These are phyloP conservation scores for Colletotrichum endophyticum DNA, from an alignment of 2,329 filamentous ascomycete genomes.

Conservation along the genomic window DNA sequence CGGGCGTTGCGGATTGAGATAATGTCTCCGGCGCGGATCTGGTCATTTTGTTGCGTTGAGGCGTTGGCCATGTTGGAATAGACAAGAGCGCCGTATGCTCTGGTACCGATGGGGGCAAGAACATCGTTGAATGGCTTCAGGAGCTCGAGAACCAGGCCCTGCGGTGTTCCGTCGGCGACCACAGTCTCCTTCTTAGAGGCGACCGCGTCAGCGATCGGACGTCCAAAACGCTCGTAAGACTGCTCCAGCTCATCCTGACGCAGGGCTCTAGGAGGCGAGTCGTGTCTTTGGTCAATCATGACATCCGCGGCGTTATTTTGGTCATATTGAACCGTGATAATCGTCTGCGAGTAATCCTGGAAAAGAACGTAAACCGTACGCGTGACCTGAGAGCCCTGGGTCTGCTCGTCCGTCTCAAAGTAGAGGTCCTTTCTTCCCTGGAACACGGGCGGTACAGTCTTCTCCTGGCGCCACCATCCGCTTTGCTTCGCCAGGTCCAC, in stretches of 20 bases:
- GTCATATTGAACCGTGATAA: conserved; percentile 83
- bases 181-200: conserved; percentile 76
- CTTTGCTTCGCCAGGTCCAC: conserved; percentile 77
- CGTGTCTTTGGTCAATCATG: conserved; percentile 83
- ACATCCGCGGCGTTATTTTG: conserved; percentile 74
- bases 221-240: conserved; percentile 81
- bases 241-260: conserved; percentile 94
- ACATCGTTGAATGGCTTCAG: conserved; percentile 76
- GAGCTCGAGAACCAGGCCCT: conserved; percentile 78
- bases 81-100: conserved; percentile 88
- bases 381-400: conserved; percentile 72
- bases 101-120: conserved; percentile 82
- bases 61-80: conserved; percentile 97
- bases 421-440: conserved; percentile 84
- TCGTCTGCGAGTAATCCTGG: conserved; percentile 94
- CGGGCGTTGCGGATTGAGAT: conserved; percentile 90
- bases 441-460: conserved; percentile 79
- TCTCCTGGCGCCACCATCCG: conserved; percentile 87
- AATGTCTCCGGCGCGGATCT: conserved; percentile 93
- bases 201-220: conserved; percentile 75
- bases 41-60: conserved; percentile 85
- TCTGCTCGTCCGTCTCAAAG: conserved; percentile 81
- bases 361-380: conserved; percentile 89
- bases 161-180: conserved; percentile 84
- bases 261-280: conserved; percentile 78